A percentile compares a stretch with the other conserved stretches of the same genome.
Evolutionary conservation across 345 rosid genomes (phyloP).

Genomic region (Pistacia atlantica): DNA sequence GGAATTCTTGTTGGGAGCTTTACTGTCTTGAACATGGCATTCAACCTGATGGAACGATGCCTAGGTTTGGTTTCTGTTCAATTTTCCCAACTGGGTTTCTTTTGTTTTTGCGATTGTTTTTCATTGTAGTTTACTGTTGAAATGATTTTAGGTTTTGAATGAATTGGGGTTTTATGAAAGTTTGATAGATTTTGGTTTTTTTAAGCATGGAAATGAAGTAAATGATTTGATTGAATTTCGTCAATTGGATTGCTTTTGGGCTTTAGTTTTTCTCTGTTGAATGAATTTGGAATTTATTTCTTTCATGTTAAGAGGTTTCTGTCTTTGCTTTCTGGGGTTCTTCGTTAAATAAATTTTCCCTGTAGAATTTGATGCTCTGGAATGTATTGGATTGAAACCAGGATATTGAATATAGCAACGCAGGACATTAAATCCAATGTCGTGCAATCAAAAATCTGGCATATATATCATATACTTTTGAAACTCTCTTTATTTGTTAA

Average conservation of each 20-base stretch:
- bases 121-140: neutral
- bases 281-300: neutral
- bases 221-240: neutral
- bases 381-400: neutral
- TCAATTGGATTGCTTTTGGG: neutral
- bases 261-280: neutral
- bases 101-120: neutral
- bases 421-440: too few relatives aligned
- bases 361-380: neutral
- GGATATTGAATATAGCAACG: neutral
- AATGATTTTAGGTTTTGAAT: neutral
- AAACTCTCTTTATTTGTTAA: too few relatives aligned
- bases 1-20: constrained; percentile 80
- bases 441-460: neutral
- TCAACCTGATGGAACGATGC: constrained; percentile 70
- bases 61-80: constrained; percentile 32
- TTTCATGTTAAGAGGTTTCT: neutral
- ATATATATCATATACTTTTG: too few relatives aligned
- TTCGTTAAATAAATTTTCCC: neutral
- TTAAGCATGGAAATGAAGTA: neutral
- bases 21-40: constrained; percentile 82
- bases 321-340: neutral
- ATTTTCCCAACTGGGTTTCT: neutral
- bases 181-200: neutral
- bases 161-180: neutral